Percentiles rank a stretch among this genome's conserved stretches.
Evolutionary conservation across 768 basidiomycete genomes (phyloP).

Genomic region (Calocera cornea): DNA sequence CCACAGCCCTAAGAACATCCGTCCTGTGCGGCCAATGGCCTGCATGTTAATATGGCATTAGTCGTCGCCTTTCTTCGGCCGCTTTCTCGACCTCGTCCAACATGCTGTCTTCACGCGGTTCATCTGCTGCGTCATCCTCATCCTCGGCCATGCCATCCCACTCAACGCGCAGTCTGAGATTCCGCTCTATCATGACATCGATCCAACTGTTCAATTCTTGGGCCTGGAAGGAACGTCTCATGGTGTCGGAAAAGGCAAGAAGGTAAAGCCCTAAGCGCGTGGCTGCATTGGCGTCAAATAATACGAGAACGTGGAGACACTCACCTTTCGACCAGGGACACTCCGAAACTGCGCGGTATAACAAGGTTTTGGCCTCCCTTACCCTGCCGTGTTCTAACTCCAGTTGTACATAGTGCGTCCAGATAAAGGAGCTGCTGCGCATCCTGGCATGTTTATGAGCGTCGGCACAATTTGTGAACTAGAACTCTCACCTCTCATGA

Average conservation of each 20-base stretch:
- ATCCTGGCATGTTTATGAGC: slow-evolving; percentile 35
- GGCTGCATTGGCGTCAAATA: slow-evolving; percentile 9
- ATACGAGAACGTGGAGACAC: slow-evolving; percentile 9
- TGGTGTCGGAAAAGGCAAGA: slow-evolving; percentile 52
- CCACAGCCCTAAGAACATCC: no score
- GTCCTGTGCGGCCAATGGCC: background rate
- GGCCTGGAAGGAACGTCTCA: slow-evolving; percentile 47
- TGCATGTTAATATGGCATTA: slow-evolving; percentile 44
- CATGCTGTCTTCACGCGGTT: slow-evolving; percentile 19
- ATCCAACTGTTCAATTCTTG: slow-evolving; percentile 48
- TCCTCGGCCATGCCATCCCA: slow-evolving; percentile 28
- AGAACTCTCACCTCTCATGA: background rate
- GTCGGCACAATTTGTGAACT: slow-evolving; percentile 1
- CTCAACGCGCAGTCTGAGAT: slow-evolving; percentile 45
- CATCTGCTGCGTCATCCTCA: slow-evolving; percentile 20
- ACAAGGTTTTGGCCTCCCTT: slow-evolving; percentile 49
- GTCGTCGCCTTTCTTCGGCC: slow-evolving; percentile 42
- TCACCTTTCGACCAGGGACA: slow-evolving; percentile 65
- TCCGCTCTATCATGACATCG: slow-evolving; percentile 67
- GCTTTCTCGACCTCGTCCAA: slow-evolving; percentile 47
- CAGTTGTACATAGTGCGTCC: slow-evolving; percentile 63
- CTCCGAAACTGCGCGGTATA: slow-evolving; percentile 62
- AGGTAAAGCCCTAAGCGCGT: slow-evolving; percentile 51
- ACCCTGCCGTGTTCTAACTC: slow-evolving; percentile 52
- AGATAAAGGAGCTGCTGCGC: slow-evolving; percentile 47